A percentile compares a stretch with the other conserved stretches of the same genome.
Evolutionary conservation across 1,139 yeast species (phyloP).

Genomic region (Sugiyamaella neomexicana): DNA sequence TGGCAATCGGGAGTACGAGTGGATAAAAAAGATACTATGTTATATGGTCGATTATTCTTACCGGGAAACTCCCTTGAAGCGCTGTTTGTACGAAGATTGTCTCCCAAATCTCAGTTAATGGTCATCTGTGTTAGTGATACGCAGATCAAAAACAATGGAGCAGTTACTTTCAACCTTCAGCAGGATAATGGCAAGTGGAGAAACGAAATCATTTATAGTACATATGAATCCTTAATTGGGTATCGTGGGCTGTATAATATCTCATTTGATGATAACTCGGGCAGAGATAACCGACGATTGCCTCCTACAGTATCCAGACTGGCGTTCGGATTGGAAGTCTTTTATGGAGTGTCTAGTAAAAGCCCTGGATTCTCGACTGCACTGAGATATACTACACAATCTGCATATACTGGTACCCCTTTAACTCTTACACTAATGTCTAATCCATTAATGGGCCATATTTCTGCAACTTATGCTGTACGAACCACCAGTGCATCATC

Average conservation of each 20-base stretch:
- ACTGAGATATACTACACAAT: conserved; percentile 78
- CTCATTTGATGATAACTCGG: conserved; percentile 39
- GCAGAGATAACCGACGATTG: conserved; percentile 8
- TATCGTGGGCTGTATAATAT: conserved; percentile 76
- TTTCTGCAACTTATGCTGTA: conserved; percentile 86
- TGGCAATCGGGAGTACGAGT: conserved; percentile 40
- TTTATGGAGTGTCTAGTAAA: conserved; percentile 83
- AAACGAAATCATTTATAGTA: conserved; percentile 80
- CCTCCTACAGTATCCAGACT: conserved; percentile 46
- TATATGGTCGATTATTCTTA: conserved; percentile 84
- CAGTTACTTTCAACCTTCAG: conserved; percentile 71
- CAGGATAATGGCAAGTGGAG: conserved; percentile 63
- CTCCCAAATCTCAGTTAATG: conserved; percentile 61
- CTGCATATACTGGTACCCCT: conserved; percentile 86
- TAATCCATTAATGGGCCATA: conserved; percentile 88
- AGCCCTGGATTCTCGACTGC: conserved; percentile 73
- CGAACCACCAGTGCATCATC: conserved; percentile 76
- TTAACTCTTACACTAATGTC: conserved; percentile 81
- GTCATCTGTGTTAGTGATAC: conserved; percentile 77
- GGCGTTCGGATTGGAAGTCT: conserved; percentile 81
- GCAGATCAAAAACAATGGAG: conserved; percentile 54
- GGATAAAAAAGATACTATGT: conserved; percentile 42
- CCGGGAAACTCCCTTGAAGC: conserved; percentile 91
- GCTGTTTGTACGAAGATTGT: conserved; percentile 69
- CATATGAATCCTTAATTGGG: conserved; percentile 86